A percentile compares a stretch with the other conserved stretches of the same genome.
Conservation (phyloP, 106 monocot species). For the Dendrobium catenatum region DNA sequence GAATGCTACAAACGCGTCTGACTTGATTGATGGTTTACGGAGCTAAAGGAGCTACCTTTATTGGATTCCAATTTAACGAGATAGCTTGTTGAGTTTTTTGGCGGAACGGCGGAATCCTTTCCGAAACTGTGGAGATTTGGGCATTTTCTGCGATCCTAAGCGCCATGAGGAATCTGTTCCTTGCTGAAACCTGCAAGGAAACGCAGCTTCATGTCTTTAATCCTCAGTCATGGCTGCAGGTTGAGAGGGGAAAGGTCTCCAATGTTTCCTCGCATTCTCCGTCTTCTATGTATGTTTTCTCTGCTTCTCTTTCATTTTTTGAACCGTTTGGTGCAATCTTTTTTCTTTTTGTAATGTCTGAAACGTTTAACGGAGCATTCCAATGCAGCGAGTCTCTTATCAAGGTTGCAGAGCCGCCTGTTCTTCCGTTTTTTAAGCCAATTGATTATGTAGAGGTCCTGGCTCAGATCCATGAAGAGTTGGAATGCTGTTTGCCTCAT, state of each 20-base stretch:
- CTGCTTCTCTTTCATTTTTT: not conserved
- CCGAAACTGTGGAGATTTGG: constrained; percentile 82
- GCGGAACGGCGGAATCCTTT: constrained; percentile 8
- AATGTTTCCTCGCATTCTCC: constrained; percentile 55
- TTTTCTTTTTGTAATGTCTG: not conserved
- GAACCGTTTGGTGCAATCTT: not conserved
- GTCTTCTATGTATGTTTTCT: constrained; percentile 80
- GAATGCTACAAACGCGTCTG: not conserved
- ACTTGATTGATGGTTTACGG: not conserved
- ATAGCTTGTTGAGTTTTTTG: constrained; percentile 5
- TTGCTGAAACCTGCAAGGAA: constrained; percentile 78
- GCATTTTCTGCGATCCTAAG: constrained; percentile 56
- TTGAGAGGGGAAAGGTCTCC: constrained; percentile 88
- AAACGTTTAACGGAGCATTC: not conserved
- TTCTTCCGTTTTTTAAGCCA: constrained; percentile 79
- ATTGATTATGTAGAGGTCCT: constrained; percentile 83
- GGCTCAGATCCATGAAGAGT: constrained; percentile 88
- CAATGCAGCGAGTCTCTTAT: constrained; percentile 75
- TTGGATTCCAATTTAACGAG: not conserved
- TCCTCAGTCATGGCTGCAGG: constrained; percentile 98
- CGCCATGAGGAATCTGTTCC: constrained; percentile 80
- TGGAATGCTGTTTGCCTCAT: constrained; percentile 51
- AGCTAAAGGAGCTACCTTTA: not conserved
- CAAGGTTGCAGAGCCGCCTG: constrained; percentile 72
- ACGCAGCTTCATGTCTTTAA: constrained; percentile 84